Conservation (phyloP, 1,139 yeast species). For the Candida sp. region DNA sequence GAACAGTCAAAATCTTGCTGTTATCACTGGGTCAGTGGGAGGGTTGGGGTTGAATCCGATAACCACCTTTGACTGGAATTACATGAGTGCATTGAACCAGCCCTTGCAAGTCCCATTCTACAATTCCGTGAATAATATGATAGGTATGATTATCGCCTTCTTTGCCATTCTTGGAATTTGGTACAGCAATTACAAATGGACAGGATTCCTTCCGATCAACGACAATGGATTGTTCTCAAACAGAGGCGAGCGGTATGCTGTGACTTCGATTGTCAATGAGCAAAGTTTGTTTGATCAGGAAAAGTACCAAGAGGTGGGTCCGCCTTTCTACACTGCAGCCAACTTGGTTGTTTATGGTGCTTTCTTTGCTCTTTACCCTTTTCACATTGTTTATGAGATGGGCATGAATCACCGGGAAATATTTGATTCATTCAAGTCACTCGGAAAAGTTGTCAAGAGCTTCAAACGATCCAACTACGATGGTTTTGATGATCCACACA, state of each 20-base stretch:
- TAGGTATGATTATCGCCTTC: slow-evolving; percentile 50
- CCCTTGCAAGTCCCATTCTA: slow-evolving; percentile 48
- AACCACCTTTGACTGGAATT: slow-evolving; percentile 57
- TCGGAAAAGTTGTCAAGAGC: slow-evolving; percentile 25
- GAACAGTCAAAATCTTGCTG: slow-evolving; percentile 42
- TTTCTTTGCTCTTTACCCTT: slow-evolving; percentile 58
- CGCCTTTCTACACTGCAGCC: slow-evolving; percentile 65
- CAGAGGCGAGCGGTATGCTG: slow-evolving; percentile 46
- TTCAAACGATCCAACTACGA: slow-evolving; percentile 30
- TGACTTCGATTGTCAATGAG: slow-evolving; percentile 41
- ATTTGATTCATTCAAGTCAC: slow-evolving; percentile 11
- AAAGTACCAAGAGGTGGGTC: slow-evolving; percentile 48
- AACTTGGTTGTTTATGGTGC: slow-evolving; percentile 57
- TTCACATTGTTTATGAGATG: slow-evolving; percentile 48
- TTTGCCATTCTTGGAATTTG: slow-evolving; percentile 46
- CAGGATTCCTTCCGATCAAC: slow-evolving; percentile 59
- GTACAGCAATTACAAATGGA: slow-evolving; percentile 54
- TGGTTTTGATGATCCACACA: slow-evolving; percentile 53
- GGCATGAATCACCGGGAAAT: slow-evolving; percentile 32
- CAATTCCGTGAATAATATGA: slow-evolving; percentile 40
- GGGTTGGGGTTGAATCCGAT: slow-evolving; percentile 69
- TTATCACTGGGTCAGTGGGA: slow-evolving; percentile 54
- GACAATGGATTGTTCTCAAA: slow-evolving; percentile 48
- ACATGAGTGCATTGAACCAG: slow-evolving; percentile 17
- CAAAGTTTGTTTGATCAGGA: slow-evolving; percentile 35